Conservation (phyloP, 2,329 filamentous ascomycete genomes). For the Penicillium digitatum region DNA sequence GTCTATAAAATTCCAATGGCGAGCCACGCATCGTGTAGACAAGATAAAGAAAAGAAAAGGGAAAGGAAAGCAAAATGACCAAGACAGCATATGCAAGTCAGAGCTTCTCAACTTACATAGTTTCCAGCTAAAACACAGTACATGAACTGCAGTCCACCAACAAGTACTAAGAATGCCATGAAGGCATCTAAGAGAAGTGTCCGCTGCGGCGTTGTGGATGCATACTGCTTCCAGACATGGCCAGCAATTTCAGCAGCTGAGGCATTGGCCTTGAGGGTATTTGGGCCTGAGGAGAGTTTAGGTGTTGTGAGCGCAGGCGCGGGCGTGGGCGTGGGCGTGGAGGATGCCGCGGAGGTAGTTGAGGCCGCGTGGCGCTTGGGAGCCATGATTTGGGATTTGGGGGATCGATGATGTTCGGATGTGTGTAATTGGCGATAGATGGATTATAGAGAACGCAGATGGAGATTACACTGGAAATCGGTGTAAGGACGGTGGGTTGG, state of each 20-base stretch:
- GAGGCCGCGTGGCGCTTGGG: conserved; percentile 30
- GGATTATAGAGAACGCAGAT: background rate
- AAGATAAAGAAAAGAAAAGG: background rate
- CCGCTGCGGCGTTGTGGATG: conserved; percentile 76
- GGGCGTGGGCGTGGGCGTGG: conserved; percentile 18
- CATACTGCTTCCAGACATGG: conserved; percentile 74
- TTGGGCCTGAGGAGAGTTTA: conserved; percentile 33
- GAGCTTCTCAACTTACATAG: conserved; percentile 63
- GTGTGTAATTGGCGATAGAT: conserved; percentile 10
- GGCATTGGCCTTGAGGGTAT: conserved; percentile 39
- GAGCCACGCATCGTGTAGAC: background rate
- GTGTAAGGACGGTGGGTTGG: background rate
- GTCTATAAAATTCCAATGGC: background rate
- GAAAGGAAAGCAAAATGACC: background rate
- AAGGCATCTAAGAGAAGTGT: conserved; percentile 90
- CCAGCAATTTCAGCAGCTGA: conserved; percentile 56
- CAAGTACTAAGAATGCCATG: conserved; percentile 77
- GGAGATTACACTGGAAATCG: background rate
- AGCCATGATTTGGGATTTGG: conserved; percentile 23
- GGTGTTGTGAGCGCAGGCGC: conserved; percentile 18
- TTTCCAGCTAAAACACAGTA: conserved; percentile 92
- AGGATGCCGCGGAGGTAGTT: conserved; percentile 25
- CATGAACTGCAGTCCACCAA: conserved; percentile 85
- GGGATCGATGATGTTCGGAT: conserved; percentile 26
- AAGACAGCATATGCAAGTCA: background rate